Conservation (phyloP, 2,329 filamentous ascomycete genomes). For the Neobulgaria alba region DNA sequence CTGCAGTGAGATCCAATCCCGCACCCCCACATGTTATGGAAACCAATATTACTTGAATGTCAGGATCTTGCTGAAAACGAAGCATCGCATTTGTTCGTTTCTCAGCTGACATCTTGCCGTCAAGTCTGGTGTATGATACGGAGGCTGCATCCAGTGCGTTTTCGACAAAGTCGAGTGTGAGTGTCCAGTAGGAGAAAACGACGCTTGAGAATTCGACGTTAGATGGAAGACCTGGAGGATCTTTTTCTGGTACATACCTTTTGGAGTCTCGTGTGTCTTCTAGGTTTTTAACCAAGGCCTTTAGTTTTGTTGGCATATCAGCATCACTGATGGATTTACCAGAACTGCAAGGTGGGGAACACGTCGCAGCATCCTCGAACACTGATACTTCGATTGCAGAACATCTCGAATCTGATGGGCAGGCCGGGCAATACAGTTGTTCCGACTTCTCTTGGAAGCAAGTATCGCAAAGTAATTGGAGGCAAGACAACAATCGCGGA, state of each 20-base stretch:
- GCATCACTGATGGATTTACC: no score
- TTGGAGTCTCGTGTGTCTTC: neutral
- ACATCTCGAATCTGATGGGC: no score
- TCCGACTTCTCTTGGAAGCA: no score
- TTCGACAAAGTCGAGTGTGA: constrained; percentile 10
- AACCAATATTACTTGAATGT: constrained; percentile 36
- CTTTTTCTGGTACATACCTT: no score
- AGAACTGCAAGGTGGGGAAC: no score
- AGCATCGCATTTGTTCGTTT: constrained; percentile 35
- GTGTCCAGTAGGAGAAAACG: constrained; percentile 13
- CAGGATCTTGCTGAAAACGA: constrained; percentile 32
- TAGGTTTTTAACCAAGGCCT: constrained; percentile 8
- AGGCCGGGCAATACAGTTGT: no score
- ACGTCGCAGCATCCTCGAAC: neutral
- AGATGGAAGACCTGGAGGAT: neutral
- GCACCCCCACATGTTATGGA: constrained; percentile 43
- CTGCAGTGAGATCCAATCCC: constrained; percentile 31
- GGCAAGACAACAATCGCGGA: no score
- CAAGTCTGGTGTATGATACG: constrained; percentile 32
- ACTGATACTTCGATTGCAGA: neutral
- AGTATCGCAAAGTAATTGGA: no score
- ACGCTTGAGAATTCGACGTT: constrained; percentile 2
- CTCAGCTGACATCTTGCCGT: constrained; percentile 35
- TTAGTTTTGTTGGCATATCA: constrained; percentile 14
- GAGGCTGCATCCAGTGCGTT: neutral